phyloP scores from a whole-genome alignment of 306 rosid genomes.

The Calophaca sinica region DNA sequence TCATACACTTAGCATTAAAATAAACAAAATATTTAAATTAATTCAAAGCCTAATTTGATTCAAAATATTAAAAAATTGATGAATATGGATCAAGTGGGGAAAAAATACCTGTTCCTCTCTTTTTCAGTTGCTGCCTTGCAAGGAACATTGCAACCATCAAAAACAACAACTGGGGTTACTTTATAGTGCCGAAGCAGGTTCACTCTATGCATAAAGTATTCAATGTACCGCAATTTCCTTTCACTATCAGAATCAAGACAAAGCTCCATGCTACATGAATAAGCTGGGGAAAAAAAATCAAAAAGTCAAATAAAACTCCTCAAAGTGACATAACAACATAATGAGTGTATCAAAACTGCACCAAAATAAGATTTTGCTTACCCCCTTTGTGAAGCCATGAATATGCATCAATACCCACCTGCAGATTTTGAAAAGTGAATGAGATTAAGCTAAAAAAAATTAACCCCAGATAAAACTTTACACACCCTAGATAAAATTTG shows the following conservation, averaged over 20 bases:
- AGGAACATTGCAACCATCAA: constrained; percentile 60
- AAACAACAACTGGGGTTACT: constrained; percentile 63
- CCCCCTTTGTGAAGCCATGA: constrained; percentile 99
- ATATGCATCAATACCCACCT: constrained; percentile 98
- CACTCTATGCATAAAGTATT: constrained; percentile 73
- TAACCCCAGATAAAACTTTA: constrained; percentile 6
- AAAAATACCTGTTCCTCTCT: constrained; percentile 51
- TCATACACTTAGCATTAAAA: not conserved
- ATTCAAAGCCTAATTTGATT: constrained; percentile 22
- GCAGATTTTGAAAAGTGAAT: constrained; percentile 32
- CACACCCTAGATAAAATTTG: too few species aligned
- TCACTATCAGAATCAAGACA: constrained; percentile 71
- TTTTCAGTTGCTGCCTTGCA: constrained; percentile 57
- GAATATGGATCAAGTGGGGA: too few species aligned
- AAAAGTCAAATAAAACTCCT: constrained; percentile 25
- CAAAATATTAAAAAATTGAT: too few species aligned
- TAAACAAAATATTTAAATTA: not conserved
- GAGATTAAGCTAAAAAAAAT: not conserved
- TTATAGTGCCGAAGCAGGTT: constrained; percentile 53
- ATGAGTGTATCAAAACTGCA: not conserved
- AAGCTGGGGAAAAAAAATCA: constrained; percentile 62
- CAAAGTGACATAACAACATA: not conserved
- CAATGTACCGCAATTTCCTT: constrained; percentile 72
- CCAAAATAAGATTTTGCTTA: constrained; percentile 37
- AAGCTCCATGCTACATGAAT: constrained; percentile 96